Evolutionary conservation across 805 yeast genomes (phyloP).

Genomic region (Schwanniomyces pseudopolymorphus): DNA sequence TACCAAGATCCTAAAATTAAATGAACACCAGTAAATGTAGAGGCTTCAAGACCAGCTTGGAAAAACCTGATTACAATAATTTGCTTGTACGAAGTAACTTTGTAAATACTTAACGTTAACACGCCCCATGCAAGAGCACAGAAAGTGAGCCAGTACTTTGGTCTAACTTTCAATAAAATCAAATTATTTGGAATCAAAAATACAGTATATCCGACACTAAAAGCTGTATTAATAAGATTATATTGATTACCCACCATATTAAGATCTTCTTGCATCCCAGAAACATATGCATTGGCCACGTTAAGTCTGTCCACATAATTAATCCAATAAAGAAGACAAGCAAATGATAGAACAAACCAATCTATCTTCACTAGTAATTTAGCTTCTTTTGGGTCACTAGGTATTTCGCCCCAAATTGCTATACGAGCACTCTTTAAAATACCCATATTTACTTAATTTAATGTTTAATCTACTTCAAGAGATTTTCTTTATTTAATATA

Average conservation of each 20-base stretch:
- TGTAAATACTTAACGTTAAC: constrained; percentile 51
- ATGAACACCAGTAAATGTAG: constrained; percentile 57
- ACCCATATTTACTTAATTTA: background rate
- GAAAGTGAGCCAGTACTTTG: constrained; percentile 55
- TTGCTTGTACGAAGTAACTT: constrained; percentile 46
- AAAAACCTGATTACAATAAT: constrained; percentile 59
- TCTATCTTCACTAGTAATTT: constrained; percentile 35
- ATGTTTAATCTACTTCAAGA: background rate
- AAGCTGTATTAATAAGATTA: constrained; percentile 54
- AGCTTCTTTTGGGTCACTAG: constrained; percentile 28
- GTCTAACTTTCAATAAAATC: constrained; percentile 50
- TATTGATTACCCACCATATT: constrained; percentile 47
- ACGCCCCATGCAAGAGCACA: constrained; percentile 59
- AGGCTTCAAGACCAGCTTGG: constrained; percentile 59
- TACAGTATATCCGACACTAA: constrained; percentile 60
- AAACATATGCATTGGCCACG: constrained; percentile 51
- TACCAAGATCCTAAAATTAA: constrained; percentile 55
- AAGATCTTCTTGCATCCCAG: constrained; percentile 63
- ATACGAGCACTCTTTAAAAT: constrained; percentile 6
- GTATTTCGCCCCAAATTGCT: constrained; percentile 32
- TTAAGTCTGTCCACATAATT: constrained; percentile 57
- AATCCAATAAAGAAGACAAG: constrained; percentile 42
- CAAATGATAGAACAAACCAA: constrained; percentile 42
- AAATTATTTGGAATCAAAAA: constrained; percentile 64
- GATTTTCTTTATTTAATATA: background rate